Conservation (phyloP, 2,329 filamentous ascomycete genomes). For the Aspergillus fijiensis region DNA sequence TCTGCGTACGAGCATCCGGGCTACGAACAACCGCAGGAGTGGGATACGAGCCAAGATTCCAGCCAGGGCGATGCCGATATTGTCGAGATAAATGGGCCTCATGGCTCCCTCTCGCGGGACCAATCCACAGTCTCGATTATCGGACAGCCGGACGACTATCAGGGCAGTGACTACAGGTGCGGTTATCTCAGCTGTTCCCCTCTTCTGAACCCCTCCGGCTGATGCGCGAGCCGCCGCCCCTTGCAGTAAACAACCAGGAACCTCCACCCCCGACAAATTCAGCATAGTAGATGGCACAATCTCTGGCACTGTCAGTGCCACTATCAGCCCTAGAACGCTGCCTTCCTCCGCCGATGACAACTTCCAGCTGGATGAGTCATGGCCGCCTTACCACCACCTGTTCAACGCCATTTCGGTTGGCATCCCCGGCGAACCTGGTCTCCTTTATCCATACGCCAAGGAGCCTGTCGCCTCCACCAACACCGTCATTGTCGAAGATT, state of each 20-base stretch:
- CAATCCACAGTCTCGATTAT: constrained; percentile 23
- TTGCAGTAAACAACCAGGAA: constrained; percentile 32
- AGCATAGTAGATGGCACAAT: constrained; percentile 29
- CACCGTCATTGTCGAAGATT: constrained; percentile 39
- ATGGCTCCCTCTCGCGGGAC: constrained; percentile 28
- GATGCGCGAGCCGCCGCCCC: constrained; percentile 4
- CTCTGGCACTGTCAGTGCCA: constrained; percentile 35
- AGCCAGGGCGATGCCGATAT: constrained; percentile 39
- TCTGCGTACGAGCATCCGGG: constrained; percentile 37
- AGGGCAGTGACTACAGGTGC: constrained; percentile 31
- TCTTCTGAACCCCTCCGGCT: constrained; percentile 3
- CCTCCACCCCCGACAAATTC: constrained; percentile 34
- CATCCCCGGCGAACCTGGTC: constrained; percentile 34
- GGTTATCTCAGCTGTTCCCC: constrained; percentile 10
- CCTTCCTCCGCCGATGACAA: constrained; percentile 40
- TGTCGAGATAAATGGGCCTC: constrained; percentile 33
- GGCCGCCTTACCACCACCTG: constrained; percentile 39
- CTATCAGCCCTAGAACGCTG: constrained; percentile 39
- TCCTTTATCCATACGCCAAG: constrained; percentile 38
- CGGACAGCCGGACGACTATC: constrained; percentile 26
- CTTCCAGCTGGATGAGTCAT: constrained; percentile 38
- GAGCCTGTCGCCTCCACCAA: constrained; percentile 24
- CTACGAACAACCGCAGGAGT: constrained; percentile 39
- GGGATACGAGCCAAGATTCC: constrained; percentile 42
- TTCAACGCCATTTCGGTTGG: constrained; percentile 33